Evolutionary conservation across 2,329 filamentous ascomycete species (phyloP), one percentile per base, ranked within the genome.

Genomic region (Furcasterigmium sp.): DNA sequence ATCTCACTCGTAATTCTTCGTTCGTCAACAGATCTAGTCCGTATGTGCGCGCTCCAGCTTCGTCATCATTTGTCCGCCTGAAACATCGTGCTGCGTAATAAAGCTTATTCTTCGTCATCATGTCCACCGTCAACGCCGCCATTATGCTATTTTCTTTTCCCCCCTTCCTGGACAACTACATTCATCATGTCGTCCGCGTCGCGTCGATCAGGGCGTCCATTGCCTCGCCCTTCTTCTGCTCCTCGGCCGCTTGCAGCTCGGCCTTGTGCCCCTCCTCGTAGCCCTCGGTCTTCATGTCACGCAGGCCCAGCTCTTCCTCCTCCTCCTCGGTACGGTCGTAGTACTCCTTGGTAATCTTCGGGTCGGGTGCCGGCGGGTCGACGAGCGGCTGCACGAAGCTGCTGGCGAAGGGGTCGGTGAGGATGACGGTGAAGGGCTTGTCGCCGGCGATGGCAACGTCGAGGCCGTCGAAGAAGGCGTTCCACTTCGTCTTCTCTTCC

Each of bases 351-450:
- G 77, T 81, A 60, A 98, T 85, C 65, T 93, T 85, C 14, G 84
- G 84, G 58, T 98, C 93, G 0, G 71, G 68, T 37, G 75, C 56
- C 26, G 71, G 70, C 2, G 86, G 84, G 52, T 90, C 85, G 19
- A 89, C 86, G 47, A 95, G 75, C 56, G 91, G 88, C 69, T 98
- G 93, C 37, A 98, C 86, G 60, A 95, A 98, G 58, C 89, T 95
- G 62, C 87, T 87, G 10, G 91, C 93, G 50, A 97, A 71, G 1
- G 93, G 93, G 60, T 98, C 93, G 49, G 84, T 80, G 28, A 98
- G 76, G 5, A 93, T 76, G 45, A 97, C 73, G 5, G 83, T 89
- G 61, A 96, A 98, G 51, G 84, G 80, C 59, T 79, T 77, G 37
- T 90, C 78, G 43, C 91, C 91, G 39, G 76, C 77, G 59, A 96